Evolutionary conservation across 208 protist genomes (phyloP).

Genomic region (Wallacemonas rigidus): DNA sequence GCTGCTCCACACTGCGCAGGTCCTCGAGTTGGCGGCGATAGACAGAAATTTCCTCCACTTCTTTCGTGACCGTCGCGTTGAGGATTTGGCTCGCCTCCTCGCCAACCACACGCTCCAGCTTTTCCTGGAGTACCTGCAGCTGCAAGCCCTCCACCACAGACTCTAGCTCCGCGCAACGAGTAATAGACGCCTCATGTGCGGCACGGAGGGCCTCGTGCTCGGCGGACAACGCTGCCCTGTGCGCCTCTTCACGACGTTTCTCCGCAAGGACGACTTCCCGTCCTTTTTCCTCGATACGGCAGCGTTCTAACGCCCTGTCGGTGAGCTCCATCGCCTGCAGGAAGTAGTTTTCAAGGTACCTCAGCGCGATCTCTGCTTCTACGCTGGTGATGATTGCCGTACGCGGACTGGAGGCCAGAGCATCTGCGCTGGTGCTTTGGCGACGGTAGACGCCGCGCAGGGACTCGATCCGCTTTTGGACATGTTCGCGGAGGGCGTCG

Average conservation of each 20-base stretch:
- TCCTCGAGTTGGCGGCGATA: slow-evolving; percentile 31
- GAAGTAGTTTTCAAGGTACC: slow-evolving; percentile 18
- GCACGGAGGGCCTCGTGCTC: background rate
- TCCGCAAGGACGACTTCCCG: background rate
- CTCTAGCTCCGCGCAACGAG: slow-evolving; percentile 13
- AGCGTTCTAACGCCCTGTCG: slow-evolving; percentile 7
- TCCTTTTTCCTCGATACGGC: slow-evolving; percentile 1
- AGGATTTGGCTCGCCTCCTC: slow-evolving; percentile 46
- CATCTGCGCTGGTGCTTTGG: background rate
- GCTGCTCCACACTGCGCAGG: slow-evolving; percentile 26
- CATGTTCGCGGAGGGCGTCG: slow-evolving; percentile 18
- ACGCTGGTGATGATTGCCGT: slow-evolving; percentile 5
- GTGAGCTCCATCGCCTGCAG: slow-evolving; percentile 27
- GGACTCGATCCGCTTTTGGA: slow-evolving; percentile 10
- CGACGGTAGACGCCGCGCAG: slow-evolving; percentile 1
- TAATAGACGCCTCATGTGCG: background rate
- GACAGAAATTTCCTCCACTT: slow-evolving; percentile 35
- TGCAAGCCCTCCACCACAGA: slow-evolving; percentile 19
- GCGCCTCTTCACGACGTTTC: background rate
- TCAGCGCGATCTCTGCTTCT: slow-evolving; percentile 11
- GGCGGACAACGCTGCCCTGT: background rate
- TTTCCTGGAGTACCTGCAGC: slow-evolving; percentile 37
- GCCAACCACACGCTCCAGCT: slow-evolving; percentile 37
- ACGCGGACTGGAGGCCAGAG: background rate
- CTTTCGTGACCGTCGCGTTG: slow-evolving; percentile 24